Evolutionary conservation across 2,329 filamentous ascomycete species (phyloP), one percentile per base, ranked within the genome.

Genomic region (Verticillium klebahnii): DNA sequence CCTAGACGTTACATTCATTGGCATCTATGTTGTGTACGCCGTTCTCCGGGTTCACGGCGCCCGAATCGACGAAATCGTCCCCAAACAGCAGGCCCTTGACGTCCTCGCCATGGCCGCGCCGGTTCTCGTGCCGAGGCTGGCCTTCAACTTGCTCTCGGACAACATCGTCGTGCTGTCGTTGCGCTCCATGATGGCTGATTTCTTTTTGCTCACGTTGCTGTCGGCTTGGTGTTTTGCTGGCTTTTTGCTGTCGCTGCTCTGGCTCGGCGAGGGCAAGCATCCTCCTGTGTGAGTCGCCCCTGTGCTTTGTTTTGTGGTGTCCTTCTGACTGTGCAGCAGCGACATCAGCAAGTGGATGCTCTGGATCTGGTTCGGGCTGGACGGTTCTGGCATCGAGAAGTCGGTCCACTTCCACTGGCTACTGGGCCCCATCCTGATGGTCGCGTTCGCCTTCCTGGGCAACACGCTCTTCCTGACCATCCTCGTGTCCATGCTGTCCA

Each of bases 381-480:
- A 95, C 68, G 92, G 85, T 7, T 86, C 82, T 3, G 86, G 86
- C 8, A 87, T 89, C 52, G 80, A 85, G 57, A 74, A 80, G 66
- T 85, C 85, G 61, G 81, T 82, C 25, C 86, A 91, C 62, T 92
- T 95, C 70, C 91, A 96, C 75, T 85, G 86, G 80, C 76, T 93
- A n/a, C 80, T 95, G 1, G 92, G 92, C 0, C 92, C 92, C 0
- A 82, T 86, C 2, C 77, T 95, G 29, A 95, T 95, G 90, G 83
- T 95, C 60, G 83, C 89, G 17, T 96, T 95, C 72, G 89, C 92
- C 1, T 95, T 95, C 72, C 80, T 96, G 3, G 92, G 92, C 52
- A 95, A 95, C 75, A 95, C 91, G 0, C 83, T 95, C 61, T 96
- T 95, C 77, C 82, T 96, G n/a, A 95, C 92, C 2, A 92, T 96